phyloP scores from a whole-genome alignment of 495 filamentous ascomycete species.

The Coniosporium apollinis region DNA sequence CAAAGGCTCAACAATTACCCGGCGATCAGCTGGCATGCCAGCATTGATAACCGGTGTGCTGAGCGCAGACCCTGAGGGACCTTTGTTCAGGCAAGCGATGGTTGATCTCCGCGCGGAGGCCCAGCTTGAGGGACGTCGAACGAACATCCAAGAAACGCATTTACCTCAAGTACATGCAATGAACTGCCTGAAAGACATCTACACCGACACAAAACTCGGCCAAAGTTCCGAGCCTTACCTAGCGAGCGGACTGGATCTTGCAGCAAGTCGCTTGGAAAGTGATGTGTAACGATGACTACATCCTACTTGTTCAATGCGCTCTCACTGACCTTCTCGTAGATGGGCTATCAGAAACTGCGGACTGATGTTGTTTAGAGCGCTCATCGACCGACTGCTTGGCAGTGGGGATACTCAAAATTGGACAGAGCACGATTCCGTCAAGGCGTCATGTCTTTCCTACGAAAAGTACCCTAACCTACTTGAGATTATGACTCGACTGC shows the following conservation, averaged over 20 bases:
- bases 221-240: constrained; percentile 47
- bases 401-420: constrained; percentile 38
- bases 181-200: constrained; percentile 79
- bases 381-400: constrained; percentile 61
- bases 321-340: no score
- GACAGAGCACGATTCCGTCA: constrained; percentile 13
- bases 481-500: constrained; percentile 46
- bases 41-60: constrained; percentile 67
- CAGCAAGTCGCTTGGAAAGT: constrained; percentile 51
- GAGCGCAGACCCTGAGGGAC: constrained; percentile 30
- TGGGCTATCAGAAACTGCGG: constrained; percentile 93
- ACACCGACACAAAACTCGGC: constrained; percentile 58
- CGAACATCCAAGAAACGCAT: constrained; percentile 32
- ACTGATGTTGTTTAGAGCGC: constrained; percentile 67
- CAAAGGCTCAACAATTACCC: constrained; percentile 60
- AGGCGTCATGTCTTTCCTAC: constrained; percentile 36
- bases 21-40: constrained; percentile 83
- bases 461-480: constrained; percentile 57
- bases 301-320: no score
- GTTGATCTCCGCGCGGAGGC: constrained; percentile 41
- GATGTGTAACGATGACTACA: no score
- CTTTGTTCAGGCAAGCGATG: constrained; percentile 33
- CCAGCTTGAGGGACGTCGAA: constrained; percentile 29
- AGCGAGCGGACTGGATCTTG: constrained; percentile 53
- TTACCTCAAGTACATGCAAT: constrained; percentile 86